Evolutionary conservation across 2,329 filamentous ascomycete genomes (phyloP), one percentile per base, ranked within the genome.

Genomic region (Paraconiothyrium sp.): DNA sequence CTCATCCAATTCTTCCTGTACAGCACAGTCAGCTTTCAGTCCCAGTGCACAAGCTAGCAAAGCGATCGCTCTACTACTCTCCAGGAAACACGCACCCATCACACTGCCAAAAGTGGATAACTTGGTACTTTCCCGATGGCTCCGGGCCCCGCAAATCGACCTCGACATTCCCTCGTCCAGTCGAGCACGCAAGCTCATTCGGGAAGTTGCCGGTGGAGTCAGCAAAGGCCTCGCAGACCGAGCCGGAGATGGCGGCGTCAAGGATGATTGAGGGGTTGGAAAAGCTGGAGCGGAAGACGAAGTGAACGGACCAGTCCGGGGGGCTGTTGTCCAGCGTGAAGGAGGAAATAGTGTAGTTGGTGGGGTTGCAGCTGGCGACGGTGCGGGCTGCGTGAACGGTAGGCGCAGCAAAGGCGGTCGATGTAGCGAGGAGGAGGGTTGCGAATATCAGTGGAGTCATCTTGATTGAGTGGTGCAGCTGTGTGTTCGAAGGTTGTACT

Each of bases 41-140:
- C 5, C 20, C 39, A 32, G 27, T 30, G 27, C 27, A 2, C 27
- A 30, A 30, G 27, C 4, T 30, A 30, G 27, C 27, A 30, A 30
- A 30, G 6, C 27, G 6, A 30, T 30, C 27, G 6, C 6, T 30
- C 27, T 30, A 6, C 6, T 4, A 30, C 6, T 30, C 6, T 6
- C 27, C 27, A 30, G 27, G 27, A 30, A 30, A 16, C 24, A 70
- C 72, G 58, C 59, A 77, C 74, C 67, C 67, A 35, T 70, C 60
- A 57, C 74, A 77, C 22, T 44, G 51, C 73, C 73, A 77, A 7
- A 61, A 62, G 60, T 77, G 74, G 1, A 65, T 67, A 39, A 77
- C 63, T 46, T 71, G 69, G 54, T 71, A 75, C 47, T 67, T 63
- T 6, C 65, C 67, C 43, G 63, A 48, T 10, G 64, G 59, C 3